Evolutionary conservation across 164 flowering plant species (phyloP), one percentile per base, ranked within the genome.

Genomic region (Vitis amurensis): DNA sequence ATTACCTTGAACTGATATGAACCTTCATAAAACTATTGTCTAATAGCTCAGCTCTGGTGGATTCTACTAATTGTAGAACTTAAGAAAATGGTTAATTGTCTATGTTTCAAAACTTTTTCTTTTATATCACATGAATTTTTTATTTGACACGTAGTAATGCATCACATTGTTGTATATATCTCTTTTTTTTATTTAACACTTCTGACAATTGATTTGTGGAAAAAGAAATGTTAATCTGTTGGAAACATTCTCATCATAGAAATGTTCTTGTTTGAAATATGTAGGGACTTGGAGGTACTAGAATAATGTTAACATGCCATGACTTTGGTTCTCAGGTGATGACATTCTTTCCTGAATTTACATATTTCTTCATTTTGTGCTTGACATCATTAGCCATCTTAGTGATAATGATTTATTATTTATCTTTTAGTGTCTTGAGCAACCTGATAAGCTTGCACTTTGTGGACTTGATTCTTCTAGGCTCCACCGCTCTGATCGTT

Each of bases 391-490:
- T 59, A 44, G n/a, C 55, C n/a, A 55, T 29, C 11, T 15, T 16
- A n/a, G 17, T 68, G 13, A 64, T 58, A 63, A 10, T 63, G 57
- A 53, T 63, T 17, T 50, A 57, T 17, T 50, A 15, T 68, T 66
- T 63, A 31, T 66, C 16, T 68, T 65, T 56, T 70, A 89, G 97
- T 81, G 84, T 78, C 80, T 86, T 65, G 91, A 76, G 85, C 80
- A 77, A 72, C 97, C 97, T 63, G 91, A 87, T 52, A 89, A 88
- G 78, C 80, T 91, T 57, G 85, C 83, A 17, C 71, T 91, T 23
- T 89, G 94, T 82, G 94, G 97, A 63, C 89, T 91, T 68, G 88
- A 91, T 83, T 89, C 97, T 82, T 71, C 74, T 61, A 81, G 88
- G 50, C 92, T 91, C 79, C 78, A 83, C 65, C 89, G 91, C 14